These are phyloP conservation scores for Centaurea solstitialis DNA, from an alignment of 129 eudicot genomes.

Conservation along the genomic window DNA sequence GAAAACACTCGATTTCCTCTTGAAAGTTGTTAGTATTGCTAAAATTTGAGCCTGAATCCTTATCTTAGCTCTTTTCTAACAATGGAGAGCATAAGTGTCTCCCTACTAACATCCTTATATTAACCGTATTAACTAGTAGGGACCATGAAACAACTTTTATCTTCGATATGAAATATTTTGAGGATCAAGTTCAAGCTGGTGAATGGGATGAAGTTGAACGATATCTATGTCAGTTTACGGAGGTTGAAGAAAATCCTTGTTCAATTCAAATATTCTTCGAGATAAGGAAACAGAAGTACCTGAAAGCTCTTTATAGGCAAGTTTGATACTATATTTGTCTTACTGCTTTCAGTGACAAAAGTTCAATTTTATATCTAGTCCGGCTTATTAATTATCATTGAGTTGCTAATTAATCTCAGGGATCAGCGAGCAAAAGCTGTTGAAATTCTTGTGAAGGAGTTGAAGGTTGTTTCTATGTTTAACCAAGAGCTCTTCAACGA, in stretches of 20 bases:
- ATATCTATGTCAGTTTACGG: constrained; percentile 72
- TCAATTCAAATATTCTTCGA: constrained; percentile 84
- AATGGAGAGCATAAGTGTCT: too few relatives aligned
- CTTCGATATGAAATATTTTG: constrained; percentile 80
- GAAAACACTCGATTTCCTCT: too few relatives aligned
- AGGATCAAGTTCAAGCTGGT: constrained; percentile 81
- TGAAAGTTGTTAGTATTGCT: too few relatives aligned
- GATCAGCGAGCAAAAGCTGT: too few relatives aligned
- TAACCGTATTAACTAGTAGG: constrained; percentile 40
- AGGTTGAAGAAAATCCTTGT: constrained; percentile 82
- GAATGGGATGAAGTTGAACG: constrained; percentile 92
- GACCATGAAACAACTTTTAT: constrained; percentile 51
- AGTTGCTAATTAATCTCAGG: background rate
- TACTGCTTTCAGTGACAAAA: too few relatives aligned
- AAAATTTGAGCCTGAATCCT: too few relatives aligned
- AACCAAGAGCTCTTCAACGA: constrained; percentile 43
- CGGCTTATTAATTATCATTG: constrained; percentile 3
- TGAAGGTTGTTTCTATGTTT: too few relatives aligned
- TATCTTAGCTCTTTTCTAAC: too few relatives aligned
- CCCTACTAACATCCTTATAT: background rate
- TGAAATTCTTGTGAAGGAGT: constrained; percentile 3
- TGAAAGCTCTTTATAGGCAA: constrained; percentile 82
- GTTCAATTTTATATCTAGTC: background rate
- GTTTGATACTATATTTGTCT: background rate
- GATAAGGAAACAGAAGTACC: constrained; percentile 78